These are phyloP conservation scores for Diphasiastrum complanatum DNA, from an alignment of 83 land plant species.

Conservation along the genomic window DNA sequence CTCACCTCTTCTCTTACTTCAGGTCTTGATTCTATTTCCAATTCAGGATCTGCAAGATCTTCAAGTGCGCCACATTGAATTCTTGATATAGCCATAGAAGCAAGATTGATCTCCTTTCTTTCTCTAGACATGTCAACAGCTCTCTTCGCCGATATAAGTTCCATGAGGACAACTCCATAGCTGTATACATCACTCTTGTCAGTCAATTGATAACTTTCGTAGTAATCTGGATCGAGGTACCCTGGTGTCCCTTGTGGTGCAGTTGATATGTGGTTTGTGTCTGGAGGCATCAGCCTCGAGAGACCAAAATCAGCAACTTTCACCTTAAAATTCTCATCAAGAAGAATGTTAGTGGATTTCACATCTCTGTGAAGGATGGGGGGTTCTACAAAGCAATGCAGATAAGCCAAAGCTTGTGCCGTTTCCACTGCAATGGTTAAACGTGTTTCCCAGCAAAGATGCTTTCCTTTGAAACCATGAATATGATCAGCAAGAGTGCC, in stretches of 20 bases:
- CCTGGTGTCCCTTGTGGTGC: constrained; percentile 39
- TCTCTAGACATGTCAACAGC: constrained; percentile 19
- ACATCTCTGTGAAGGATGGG: constrained; percentile 38
- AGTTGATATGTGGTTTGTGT: constrained; percentile 33
- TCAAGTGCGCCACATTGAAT: constrained; percentile 17
- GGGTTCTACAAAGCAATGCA: constrained; percentile 20
- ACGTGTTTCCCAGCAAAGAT: constrained; percentile 16
- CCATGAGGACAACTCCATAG: constrained; percentile 35
- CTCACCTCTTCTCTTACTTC: constrained; percentile 10
- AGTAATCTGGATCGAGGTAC: constrained; percentile 37
- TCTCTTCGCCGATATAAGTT: constrained; percentile 25
- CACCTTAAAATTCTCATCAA: constrained; percentile 26
- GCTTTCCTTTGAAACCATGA: constrained; percentile 18
- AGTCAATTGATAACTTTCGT: constrained; percentile 27
- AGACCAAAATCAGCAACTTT: constrained; percentile 41
- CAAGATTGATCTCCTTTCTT: constrained; percentile 16
- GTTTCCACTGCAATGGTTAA: constrained; percentile 27
- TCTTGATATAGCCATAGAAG: constrained; percentile 21
- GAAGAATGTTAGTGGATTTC: constrained; percentile 36
- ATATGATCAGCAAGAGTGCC: constrained; percentile 32
- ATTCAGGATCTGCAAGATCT: constrained; percentile 26
- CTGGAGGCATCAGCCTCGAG: constrained; percentile 27
- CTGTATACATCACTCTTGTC: constrained; percentile 40
- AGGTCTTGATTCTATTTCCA: constrained; percentile 11
- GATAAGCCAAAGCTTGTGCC: constrained; percentile 31